phyloP scores from a whole-genome alignment of 2,329 filamentous ascomycete species.

The Neonectria punicea region DNA sequence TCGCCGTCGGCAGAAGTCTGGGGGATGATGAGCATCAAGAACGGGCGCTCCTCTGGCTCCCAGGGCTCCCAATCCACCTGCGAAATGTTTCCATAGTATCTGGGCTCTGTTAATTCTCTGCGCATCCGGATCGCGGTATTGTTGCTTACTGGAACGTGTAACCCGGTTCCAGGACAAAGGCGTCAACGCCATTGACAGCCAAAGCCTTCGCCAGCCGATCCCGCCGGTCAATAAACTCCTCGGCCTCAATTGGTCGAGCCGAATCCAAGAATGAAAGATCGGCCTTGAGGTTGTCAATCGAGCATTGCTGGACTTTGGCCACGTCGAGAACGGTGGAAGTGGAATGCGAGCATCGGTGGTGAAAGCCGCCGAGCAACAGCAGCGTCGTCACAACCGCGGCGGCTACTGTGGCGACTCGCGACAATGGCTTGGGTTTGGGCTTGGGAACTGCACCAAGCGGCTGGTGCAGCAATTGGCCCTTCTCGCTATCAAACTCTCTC shows the following conservation, averaged over 20 bases:
- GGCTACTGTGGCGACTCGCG: conserved; percentile 5
- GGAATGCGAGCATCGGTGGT: conserved; percentile 12
- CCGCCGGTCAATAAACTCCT: conserved; percentile 65
- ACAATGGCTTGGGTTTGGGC: neutral
- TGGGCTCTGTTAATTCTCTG: conserved; percentile 12
- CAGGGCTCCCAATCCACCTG: conserved; percentile 72
- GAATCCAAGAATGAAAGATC: conserved; percentile 62
- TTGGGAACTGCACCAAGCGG: conserved; percentile 4
- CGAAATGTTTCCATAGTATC: conserved; percentile 70
- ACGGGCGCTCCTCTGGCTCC: conserved; percentile 73
- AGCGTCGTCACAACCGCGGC: conserved; percentile 12
- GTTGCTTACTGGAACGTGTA: conserved; percentile 66
- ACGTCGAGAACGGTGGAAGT: conserved; percentile 17
- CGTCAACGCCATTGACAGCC: conserved; percentile 61
- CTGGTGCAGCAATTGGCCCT: conserved; percentile 17
- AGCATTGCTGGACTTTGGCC: conserved; percentile 53
- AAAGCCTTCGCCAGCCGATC: conserved; percentile 67
- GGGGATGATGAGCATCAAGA: conserved; percentile 70
- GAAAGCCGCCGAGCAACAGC: conserved; percentile 15
- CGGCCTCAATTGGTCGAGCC: conserved; percentile 57
- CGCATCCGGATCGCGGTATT: neutral
- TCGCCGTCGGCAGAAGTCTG: conserved; percentile 49
- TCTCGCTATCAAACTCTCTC: conserved; percentile 9
- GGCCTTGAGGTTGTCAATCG: conserved; percentile 61
- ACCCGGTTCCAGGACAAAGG: conserved; percentile 71